These are phyloP conservation scores for Saxophila tyrrhenica DNA, from an alignment of 495 filamentous ascomycete species.

Conservation along the genomic window DNA sequence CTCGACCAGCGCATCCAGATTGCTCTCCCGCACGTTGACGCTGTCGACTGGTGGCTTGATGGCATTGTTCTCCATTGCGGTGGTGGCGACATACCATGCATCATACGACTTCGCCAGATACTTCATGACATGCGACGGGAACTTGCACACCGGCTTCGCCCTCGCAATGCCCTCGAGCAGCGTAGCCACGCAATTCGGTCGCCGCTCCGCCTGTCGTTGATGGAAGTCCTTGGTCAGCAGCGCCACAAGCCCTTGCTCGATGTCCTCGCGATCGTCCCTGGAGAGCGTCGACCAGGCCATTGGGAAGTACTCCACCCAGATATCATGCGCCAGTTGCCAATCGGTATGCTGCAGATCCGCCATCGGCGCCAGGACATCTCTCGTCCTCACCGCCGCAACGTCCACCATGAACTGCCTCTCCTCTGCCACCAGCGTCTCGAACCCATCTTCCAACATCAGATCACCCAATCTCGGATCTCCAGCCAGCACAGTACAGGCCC, in stretches of 20 bases:
- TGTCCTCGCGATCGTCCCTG: constrained; percentile 78
- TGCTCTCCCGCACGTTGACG: constrained; percentile 73
- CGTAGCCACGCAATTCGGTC: constrained; percentile 88
- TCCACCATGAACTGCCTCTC: constrained; percentile 74
- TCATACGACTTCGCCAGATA: constrained; percentile 84
- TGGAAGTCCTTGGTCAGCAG: constrained; percentile 93
- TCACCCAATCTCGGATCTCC: constrained; percentile 62
- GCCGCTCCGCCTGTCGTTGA: constrained; percentile 78
- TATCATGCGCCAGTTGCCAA: constrained; percentile 59
- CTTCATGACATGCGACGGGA: constrained; percentile 92
- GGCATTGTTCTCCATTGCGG: constrained; percentile 71
- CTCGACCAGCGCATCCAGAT: constrained; percentile 84
- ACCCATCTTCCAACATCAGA: constrained; percentile 66
- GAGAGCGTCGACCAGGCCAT: constrained; percentile 83
- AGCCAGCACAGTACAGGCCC: constrained; percentile 55
- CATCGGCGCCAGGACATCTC: constrained; percentile 81
- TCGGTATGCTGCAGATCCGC: constrained; percentile 93
- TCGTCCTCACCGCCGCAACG: constrained; percentile 68
- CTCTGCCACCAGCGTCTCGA: constrained; percentile 63
- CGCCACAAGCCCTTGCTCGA: constrained; percentile 76
- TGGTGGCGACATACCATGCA: constrained; percentile 85
- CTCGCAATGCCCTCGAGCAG: constrained; percentile 75
- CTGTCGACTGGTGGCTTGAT: constrained; percentile 78
- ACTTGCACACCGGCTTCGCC: constrained; percentile 71
- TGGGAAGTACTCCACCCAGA: constrained; percentile 87